Evolutionary conservation across 768 basidiomycete genomes (phyloP), one percentile per base, ranked within the genome.

Genomic region (Agaricus subrufescens): DNA sequence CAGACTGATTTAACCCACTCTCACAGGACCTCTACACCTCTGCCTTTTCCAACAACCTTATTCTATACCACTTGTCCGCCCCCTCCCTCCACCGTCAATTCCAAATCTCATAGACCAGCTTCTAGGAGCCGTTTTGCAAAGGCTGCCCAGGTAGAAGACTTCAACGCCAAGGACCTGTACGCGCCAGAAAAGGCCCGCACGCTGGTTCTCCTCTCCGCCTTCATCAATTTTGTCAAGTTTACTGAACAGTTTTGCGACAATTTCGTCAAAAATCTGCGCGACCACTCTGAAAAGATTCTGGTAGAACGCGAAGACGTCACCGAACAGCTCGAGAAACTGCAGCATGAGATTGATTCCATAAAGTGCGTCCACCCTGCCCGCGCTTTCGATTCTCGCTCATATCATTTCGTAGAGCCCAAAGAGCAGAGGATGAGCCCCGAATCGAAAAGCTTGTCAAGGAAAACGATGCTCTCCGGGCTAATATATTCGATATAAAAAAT

Each of bases 221-320:
- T 96, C 62, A 91, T 95, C 75, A 97, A 97, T 71, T 92, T 95
- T 67, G 83, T 93, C 69, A 92, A 91, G 69, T 96, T 94, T 68
- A 86, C 85, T 12, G 89, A 86, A 61, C 88, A 91, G 61, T 76
- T 73, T 57, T 85, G 84, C 62, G 76, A 80, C 40, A 69, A 77
- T 2, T 85, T 88, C 58, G 75, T 88, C 15, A 74, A 75, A 54
- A 76, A 79, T n/a, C 71, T 94, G 26, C 79, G 84, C 43, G 81
- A 84, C 11, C 75, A 78, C 56, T 86, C 85, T 10, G 70, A 82
- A 15, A 68, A 75, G 11, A 64, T 88, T 27, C 72, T 82, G 48
- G 70, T 82, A 31, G 84, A 91, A 61, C 77, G 89, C n/a, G 82
- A 85, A 44, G 75, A 79, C 26, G 73, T 84, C 10, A 61, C 72